Evolutionary conservation across 352 stramenopile genomes (phyloP), one percentile per base, ranked within the genome.

Genomic region (Globisporangium apiculatum): DNA sequence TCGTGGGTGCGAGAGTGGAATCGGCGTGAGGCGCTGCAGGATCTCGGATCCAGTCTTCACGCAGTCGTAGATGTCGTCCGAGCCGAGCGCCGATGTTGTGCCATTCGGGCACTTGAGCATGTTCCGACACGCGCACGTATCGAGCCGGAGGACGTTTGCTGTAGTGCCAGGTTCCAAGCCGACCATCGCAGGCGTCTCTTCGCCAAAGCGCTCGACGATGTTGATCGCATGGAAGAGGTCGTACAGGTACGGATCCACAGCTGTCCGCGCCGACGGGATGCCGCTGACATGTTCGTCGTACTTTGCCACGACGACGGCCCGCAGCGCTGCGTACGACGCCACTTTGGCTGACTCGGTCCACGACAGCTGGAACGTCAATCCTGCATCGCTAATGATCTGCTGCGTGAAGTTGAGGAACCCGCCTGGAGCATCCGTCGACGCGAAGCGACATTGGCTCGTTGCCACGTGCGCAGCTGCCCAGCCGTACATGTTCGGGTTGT

Each of bases 81-180:
- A 82, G 1, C 88, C 86, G 37, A 71, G 55, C 6, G 60, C 51
- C 0, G 79, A 89, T 2, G 64, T 83, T 4, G 96, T 99, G 48
- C 89, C 95, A 62, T 98, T 98, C 4, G 95, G 96, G 64, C 96
- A 99, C 57, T 96, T 89, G 51, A 97, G 74, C 51, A 98, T 71
- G 40, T 90, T 71, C 56, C 97, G 77, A 59, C 96, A 99, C 40
- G 95, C 81, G 62, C 95, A 99, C 15, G 95, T 84, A 61, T 98
- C 94, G 2, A 98, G 65, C 11, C 93, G 72, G n/a, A 89, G 65
- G 3, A 86, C 61, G 17, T 88, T 24, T 24, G 18, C 48, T 2
- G 60, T 35, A 4, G 65, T 70, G 5, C 56, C 66, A 2, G 65
- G 15, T 1, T 76, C 64, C 56, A 97, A 87, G 17, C 77, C 86